These are phyloP conservation scores for Mycena capillaripes DNA, from an alignment of 768 basidiomycete species.

Conservation along the genomic window DNA sequence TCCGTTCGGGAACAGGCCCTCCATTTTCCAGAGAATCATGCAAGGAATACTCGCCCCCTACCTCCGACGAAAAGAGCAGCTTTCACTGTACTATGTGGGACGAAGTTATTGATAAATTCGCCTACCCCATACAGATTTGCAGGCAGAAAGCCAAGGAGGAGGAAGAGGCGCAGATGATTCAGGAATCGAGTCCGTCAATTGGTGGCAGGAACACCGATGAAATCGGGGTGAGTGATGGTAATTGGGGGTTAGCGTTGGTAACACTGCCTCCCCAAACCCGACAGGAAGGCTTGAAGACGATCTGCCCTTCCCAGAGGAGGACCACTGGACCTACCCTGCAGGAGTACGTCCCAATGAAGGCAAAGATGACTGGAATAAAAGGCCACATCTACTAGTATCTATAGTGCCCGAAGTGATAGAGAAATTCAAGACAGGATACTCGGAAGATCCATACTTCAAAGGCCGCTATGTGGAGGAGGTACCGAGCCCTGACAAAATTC, in stretches of 20 bases:
- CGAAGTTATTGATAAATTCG: neutral
- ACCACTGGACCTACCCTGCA: no score
- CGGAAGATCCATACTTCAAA: neutral
- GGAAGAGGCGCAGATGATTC: neutral
- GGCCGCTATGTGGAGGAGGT: neutral
- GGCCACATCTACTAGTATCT: neutral
- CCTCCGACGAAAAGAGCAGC: neutral
- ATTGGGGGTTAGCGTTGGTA: no score
- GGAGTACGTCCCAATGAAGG: neutral
- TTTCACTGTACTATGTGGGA: neutral
- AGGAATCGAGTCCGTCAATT: no score
- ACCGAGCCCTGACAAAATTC: neutral
- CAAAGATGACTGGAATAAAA: neutral
- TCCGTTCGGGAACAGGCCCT: constrained; percentile 18
- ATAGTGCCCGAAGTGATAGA: neutral
- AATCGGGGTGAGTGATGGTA: no score
- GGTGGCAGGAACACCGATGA: no score
- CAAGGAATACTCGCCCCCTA: neutral
- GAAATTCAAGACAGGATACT: neutral
- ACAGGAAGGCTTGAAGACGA: neutral
- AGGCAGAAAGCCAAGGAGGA: neutral
- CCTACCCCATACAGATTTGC: neutral
- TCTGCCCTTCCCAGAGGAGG: neutral
- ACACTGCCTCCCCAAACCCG: neutral
- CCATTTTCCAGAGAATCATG: constrained; percentile 25